These are phyloP conservation scores for Penicillium odoratum DNA, from an alignment of 495 filamentous ascomycete genomes.

Conservation along the genomic window DNA sequence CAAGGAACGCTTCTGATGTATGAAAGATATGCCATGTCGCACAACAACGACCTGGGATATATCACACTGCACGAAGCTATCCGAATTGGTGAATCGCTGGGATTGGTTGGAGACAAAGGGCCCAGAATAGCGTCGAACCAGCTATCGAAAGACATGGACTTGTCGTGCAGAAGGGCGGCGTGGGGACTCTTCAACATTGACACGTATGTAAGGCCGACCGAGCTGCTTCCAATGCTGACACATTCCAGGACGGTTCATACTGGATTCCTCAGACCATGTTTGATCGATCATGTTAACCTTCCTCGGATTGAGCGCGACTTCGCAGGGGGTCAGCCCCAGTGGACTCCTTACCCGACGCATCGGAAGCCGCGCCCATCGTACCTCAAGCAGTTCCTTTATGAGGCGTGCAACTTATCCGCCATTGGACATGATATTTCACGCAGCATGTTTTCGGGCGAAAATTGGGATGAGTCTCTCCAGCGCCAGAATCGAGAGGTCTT, in stretches of 20 bases:
- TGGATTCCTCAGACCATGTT: conserved; percentile 39
- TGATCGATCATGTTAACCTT: conserved; percentile 40
- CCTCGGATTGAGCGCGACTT: conserved; percentile 20
- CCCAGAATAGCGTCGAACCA: conserved; percentile 20
- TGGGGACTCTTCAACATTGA: conserved; percentile 50
- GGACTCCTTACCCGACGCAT: conserved; percentile 44
- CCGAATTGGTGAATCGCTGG: conserved; percentile 37
- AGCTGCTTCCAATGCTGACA: background rate
- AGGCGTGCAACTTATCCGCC: conserved; percentile 40
- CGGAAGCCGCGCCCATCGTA: conserved; percentile 32
- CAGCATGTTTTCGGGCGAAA: conserved; percentile 31
- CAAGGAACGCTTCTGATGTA: conserved; percentile 46
- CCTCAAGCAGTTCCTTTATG: conserved; percentile 39
- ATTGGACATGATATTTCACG: conserved; percentile 46
- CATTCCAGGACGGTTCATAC: conserved; percentile 41
- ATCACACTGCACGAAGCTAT: conserved; percentile 45
- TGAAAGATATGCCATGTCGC: conserved; percentile 47
- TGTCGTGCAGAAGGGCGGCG: conserved; percentile 36
- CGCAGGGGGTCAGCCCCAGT: conserved; percentile 23
- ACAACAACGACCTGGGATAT: conserved; percentile 44
- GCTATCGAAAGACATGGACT: conserved; percentile 36
- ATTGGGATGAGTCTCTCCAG: conserved; percentile 12
- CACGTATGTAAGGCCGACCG: conserved; percentile 30
- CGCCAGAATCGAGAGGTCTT: conserved; percentile 32
- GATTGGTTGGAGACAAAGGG: conserved; percentile 33